These are phyloP conservation scores for Calycina herbarum DNA, from an alignment of 2,329 filamentous ascomycete genomes.

Conservation along the genomic window DNA sequence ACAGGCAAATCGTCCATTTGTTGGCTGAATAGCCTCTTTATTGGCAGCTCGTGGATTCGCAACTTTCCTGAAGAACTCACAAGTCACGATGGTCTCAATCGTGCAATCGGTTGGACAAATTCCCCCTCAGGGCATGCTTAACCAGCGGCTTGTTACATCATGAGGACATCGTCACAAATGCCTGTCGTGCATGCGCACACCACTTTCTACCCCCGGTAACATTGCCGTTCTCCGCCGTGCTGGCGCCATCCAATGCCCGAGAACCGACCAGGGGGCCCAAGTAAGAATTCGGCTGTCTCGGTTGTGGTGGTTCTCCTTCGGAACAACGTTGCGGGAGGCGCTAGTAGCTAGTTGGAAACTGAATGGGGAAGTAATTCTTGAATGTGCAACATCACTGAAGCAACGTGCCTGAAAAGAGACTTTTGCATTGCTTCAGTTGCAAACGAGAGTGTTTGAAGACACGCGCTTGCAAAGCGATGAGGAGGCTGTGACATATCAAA, in stretches of 20 bases:
- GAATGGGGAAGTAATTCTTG: background rate
- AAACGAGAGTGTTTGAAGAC: constrained; percentile 10
- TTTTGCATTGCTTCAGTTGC: constrained; percentile 5
- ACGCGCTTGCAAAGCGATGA: background rate
- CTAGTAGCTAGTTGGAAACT: background rate
- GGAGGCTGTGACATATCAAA: background rate
- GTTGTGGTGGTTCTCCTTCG: constrained; percentile 5
- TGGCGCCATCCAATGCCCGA: constrained; percentile 8
- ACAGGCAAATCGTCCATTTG: background rate
- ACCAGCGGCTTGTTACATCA: background rate
- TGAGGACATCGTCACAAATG: background rate
- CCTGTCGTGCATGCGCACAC: background rate
- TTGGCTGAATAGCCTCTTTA: background rate
- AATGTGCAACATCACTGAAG: background rate
- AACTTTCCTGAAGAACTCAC: background rate
- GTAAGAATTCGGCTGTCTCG: constrained; percentile 11
- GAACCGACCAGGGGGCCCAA: background rate
- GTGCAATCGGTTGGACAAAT: background rate
- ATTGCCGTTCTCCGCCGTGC: background rate
- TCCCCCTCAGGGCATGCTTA: background rate
- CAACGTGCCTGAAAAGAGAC: constrained; percentile 1
- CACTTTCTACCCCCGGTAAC: background rate
- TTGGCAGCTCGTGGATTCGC: background rate
- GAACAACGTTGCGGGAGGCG: background rate
- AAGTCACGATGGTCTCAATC: background rate